phyloP scores from a whole-genome alignment of 371 early-diverging fungal species.

The Mucor lusitanicus region DNA sequence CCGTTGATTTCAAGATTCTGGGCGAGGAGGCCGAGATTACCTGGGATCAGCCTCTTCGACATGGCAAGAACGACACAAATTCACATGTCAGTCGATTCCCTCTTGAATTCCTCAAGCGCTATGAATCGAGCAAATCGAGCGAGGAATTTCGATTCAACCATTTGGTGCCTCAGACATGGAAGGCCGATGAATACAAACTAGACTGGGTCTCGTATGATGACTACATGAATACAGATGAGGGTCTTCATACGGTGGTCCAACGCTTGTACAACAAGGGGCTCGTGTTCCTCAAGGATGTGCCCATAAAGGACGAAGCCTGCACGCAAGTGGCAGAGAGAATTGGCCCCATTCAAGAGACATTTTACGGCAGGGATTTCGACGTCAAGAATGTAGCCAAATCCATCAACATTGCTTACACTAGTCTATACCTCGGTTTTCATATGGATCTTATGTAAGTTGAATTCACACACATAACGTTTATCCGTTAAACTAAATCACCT shows the following conservation, averaged over 20 bases:
- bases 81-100: conserved; percentile 51
- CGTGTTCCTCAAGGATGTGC: conserved; percentile 73
- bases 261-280: conserved; percentile 74
- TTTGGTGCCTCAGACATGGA: conserved; percentile 53
- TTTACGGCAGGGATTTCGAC: conserved; percentile 86
- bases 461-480: background rate
- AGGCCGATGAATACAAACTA: conserved; percentile 40
- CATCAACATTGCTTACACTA: conserved; percentile 89
- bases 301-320: conserved; percentile 55
- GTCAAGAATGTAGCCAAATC: conserved; percentile 79
- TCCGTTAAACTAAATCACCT: background rate
- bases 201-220: conserved; percentile 65
- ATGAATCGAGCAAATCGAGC: conserved; percentile 28
- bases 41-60: conserved; percentile 46
- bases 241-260: conserved; percentile 55
- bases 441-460: conserved; percentile 87
- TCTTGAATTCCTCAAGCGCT: conserved; percentile 38
- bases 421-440: conserved; percentile 81
- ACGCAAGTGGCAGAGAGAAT: conserved; percentile 69
- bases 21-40: conserved; percentile 38
- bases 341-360: conserved; percentile 77
- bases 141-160: conserved; percentile 42
- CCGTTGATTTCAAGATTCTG: conserved; percentile 25
- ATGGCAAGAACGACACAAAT: conserved; percentile 31
- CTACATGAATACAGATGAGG: conserved; percentile 63